Conservation (phyloP, 495 filamentous ascomycete genomes). For the Platismatia glauca region DNA sequence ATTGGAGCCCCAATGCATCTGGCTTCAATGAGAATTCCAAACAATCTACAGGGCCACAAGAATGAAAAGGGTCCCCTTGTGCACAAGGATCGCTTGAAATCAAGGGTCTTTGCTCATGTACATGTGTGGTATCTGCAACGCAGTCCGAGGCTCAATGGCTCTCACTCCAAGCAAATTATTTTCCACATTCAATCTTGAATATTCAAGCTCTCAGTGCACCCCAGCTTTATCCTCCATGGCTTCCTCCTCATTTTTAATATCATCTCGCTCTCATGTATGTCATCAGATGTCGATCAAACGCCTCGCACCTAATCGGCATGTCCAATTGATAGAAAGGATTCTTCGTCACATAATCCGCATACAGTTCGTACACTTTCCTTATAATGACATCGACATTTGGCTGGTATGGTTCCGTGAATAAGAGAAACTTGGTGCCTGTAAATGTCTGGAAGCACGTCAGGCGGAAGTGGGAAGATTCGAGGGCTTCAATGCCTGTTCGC, state of each 20-base stretch:
- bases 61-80: too few relatives aligned
- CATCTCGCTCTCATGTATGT: constrained; percentile 55
- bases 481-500: constrained; percentile 69
- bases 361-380: constrained; percentile 82
- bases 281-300: constrained; percentile 77
- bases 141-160: neutral
- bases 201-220: neutral
- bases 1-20: neutral
- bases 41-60: too few relatives aligned
- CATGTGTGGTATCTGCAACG: neutral
- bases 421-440: constrained; percentile 89
- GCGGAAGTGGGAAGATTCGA: constrained; percentile 86
- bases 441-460: constrained; percentile 90
- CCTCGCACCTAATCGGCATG: constrained; percentile 93
- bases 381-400: constrained; percentile 76
- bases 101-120: neutral
- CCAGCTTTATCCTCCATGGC: neutral
- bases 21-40: neutral
- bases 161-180: neutral
- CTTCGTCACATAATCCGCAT: constrained; percentile 97
- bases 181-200: neutral
- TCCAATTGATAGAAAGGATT: constrained; percentile 97
- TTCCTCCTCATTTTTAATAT: neutral
- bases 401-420: constrained; percentile 90
- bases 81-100: neutral